Evolutionary conservation across 2,329 filamentous ascomycete species (phyloP), one percentile per base, ranked within the genome.

Genomic region (Paradendryphiella salina): DNA sequence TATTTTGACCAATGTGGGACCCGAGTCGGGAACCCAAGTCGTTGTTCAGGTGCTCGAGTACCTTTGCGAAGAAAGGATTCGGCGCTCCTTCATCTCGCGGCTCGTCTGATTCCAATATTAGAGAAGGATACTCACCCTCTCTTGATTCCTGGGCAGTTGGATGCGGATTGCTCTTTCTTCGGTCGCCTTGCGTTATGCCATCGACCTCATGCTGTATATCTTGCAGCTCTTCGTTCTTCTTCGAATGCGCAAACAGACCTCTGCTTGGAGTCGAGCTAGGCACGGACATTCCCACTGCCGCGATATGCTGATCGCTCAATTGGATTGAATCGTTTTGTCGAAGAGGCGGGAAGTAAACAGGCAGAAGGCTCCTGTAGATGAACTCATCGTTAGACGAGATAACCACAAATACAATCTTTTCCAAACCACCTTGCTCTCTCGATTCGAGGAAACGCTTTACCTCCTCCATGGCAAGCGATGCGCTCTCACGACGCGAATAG

Each of bases 401-500:
- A 1, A 71, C 64, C 2, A 62, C 64, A 13, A 68, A 66, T 14
- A 69, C 55, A 15, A 73, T 70, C 43, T 66, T 71, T 33, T 66
- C 60, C 3, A 71, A 6, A 18, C 41, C 65, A 4, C 36, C 61
- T 1, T 56, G 45, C 15, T 65, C 58, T 3, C 46, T 46, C 0
- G 60, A 55, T 35, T 71, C 66, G 1, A 73, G 49, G 28, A 68
- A 73, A 1, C 57, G 53, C 28, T 68, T 66, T 3, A 71, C 60
- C 50, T 72, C 70, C 37, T 69, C 66, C 46, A 73, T 59, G 1
- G 69, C 69, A 13, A 72, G 39, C 0, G 65, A 52, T n/a, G 66
- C 66, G 14, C 57, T 59, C 32, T 70, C 67, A 7, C 59, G 60
- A 14, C 49, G 34, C 11, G 69, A 69, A 36, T 65, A 69, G 6